Base-by-base conservation (phyloP, 306 rosid genomes). In the Gastrolobium bilobum region DNA sequence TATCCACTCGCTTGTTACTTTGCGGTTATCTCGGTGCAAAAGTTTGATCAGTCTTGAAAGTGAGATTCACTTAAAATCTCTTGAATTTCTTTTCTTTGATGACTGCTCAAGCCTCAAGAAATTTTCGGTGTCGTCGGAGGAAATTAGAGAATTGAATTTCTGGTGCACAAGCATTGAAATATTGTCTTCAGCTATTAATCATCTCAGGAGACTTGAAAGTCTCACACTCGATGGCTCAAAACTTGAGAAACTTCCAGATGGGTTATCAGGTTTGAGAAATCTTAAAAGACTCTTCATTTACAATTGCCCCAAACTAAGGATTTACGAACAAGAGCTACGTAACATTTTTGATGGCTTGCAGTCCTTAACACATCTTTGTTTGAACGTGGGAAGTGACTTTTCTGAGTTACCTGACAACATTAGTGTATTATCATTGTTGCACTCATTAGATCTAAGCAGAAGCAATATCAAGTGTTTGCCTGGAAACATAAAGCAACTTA, bases 11-110 rank as follows among this genome's bases (percentile, higher is more conserved):
- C 76, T 78, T 15, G 14, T 31, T 30, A 0, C 6, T 52, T 10
- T 77, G 31, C 0, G 4, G 4, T 3, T 67, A 7, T 0, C 0
- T 3, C 0, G 4, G 1, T 77, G 68, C 75, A n/a, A 0, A 30
- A 8, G 9, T 6, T 14, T 77, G 6, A n/a, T 30, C 35, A 31
- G 40, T 8, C 56, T 43, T 66, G 9, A 43, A 43, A 66, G 54
- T 66, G 54, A 66, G 38, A 66, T 20, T 9, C 52, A 42, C 4
- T 59, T 47, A 10, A 34, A 8, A 14, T 51, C 61, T 51, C 81
- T 77, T 0, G 2, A 0, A 1, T 0, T 3, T 2, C 13, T 77
- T 4, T 0, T 0, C 0, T 4, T 74, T 13, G 0, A 0, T 20
- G 0, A 4, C 0, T 58, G 79, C 46, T 7, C 8, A 11, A 38